Conservation (phyloP, 257 asterid species). For the Datura wrightii region DNA sequence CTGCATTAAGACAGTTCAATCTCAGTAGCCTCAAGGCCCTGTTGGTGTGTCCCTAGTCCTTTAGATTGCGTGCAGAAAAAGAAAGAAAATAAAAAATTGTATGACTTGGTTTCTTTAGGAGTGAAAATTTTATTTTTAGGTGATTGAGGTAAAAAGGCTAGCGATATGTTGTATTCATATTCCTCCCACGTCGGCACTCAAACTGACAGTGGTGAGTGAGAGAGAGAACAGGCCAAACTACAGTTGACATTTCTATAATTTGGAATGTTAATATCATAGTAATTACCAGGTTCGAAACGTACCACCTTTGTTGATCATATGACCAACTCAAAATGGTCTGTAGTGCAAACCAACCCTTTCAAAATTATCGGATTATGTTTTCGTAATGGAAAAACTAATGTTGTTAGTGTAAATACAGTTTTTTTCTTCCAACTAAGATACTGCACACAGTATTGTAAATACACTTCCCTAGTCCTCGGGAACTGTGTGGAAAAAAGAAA, state of each 20-base stretch:
- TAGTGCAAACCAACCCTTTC: background rate
- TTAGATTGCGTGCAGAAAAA: background rate
- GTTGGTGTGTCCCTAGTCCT: background rate
- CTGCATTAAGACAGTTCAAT: background rate
- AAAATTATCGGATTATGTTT: background rate
- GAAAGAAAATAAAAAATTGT: background rate
- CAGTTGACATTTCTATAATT: background rate
- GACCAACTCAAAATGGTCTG: conserved; percentile 13
- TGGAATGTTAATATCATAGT: background rate
- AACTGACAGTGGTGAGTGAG: background rate
- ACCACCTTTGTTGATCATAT: conserved; percentile 4
- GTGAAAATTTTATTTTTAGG: background rate
- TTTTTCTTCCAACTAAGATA: background rate
- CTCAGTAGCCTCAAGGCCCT: conserved; percentile 6
- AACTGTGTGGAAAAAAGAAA: background rate
- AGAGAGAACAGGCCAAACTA: background rate
- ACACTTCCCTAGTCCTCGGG: background rate
- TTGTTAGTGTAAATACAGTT: background rate
- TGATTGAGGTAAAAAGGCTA: background rate
- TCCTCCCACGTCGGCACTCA: background rate
- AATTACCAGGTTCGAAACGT: background rate
- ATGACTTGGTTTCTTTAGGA: background rate
- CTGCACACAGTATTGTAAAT: background rate
- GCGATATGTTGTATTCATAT: background rate
- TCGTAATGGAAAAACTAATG: background rate